Conservation (phyloP, 768 basidiomycete genomes). For the Collybia nuda region DNA sequence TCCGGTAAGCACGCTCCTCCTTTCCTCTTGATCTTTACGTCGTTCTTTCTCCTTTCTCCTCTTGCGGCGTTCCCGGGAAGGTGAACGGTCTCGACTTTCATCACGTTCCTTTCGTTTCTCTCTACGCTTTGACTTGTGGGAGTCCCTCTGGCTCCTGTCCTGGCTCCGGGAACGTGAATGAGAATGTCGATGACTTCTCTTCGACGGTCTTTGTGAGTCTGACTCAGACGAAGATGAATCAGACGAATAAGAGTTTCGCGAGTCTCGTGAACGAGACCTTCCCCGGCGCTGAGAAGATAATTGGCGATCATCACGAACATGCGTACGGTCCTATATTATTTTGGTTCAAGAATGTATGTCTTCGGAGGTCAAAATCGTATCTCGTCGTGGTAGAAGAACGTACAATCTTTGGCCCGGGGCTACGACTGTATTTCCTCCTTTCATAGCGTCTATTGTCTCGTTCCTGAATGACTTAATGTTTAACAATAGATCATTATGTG, state of each 20-base stretch:
- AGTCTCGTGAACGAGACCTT: slow-evolving; percentile 6
- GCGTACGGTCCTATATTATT: slow-evolving; percentile 8
- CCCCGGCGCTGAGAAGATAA: slow-evolving; percentile 4
- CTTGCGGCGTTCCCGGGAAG: slow-evolving; percentile 13
- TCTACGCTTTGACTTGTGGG: slow-evolving; percentile 4
- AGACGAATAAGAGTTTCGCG: slow-evolving; percentile 8
- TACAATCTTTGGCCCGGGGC: slow-evolving; percentile 11
- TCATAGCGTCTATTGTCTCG: not conserved
- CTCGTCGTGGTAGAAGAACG: slow-evolving; percentile 5
- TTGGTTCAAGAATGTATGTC: slow-evolving; percentile 6
- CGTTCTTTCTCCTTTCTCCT: slow-evolving; percentile 14
- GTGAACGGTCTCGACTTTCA: slow-evolving; percentile 8
- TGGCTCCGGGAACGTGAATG: slow-evolving; percentile 9
- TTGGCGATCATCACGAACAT: not conserved
- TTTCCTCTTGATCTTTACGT: slow-evolving; percentile 14
- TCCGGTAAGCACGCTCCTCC: slow-evolving; percentile 20
- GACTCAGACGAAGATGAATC: slow-evolving; percentile 6
- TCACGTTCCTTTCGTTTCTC: slow-evolving; percentile 1
- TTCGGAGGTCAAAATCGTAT: slow-evolving; percentile 17
- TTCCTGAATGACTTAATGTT: not conserved
- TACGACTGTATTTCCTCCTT: slow-evolving; percentile 4
- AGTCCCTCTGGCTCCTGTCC: not conserved
- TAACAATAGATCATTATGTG: not conserved
- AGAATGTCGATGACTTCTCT: slow-evolving; percentile 9
- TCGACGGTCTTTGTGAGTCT: slow-evolving; percentile 1